Conservation (phyloP, 2,329 filamentous ascomycete species). For the Phialophora expanda region DNA sequence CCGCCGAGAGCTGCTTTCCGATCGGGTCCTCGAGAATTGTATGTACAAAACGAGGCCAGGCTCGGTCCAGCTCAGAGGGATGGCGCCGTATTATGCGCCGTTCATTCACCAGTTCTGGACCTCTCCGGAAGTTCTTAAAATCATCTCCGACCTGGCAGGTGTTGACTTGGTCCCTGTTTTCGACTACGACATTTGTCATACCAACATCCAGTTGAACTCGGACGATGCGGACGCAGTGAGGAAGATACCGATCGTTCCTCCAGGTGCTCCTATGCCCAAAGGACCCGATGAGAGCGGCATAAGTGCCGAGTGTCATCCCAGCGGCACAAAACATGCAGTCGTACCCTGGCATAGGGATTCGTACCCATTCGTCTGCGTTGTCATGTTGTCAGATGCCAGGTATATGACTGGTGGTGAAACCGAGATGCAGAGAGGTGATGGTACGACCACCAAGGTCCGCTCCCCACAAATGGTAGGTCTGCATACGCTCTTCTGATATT, state of each 20-base stretch:
- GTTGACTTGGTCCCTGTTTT: constrained; percentile 62
- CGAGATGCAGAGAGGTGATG: constrained; percentile 60
- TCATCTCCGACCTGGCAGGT: constrained; percentile 61
- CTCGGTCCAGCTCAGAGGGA: constrained; percentile 57
- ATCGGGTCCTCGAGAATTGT: constrained; percentile 61
- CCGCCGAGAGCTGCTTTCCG: constrained; percentile 62
- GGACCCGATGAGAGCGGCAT: background rate
- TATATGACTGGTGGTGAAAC: constrained; percentile 61
- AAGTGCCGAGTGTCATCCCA: background rate
- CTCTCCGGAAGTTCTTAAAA: constrained; percentile 58
- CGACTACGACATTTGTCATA: constrained; percentile 63
- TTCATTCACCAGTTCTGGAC: constrained; percentile 66
- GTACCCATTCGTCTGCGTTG: constrained; percentile 36
- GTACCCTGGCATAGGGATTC: constrained; percentile 55
- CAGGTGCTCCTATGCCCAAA: constrained; percentile 20
- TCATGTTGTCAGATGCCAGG: constrained; percentile 48
- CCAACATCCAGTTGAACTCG: constrained; percentile 58
- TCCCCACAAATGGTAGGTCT: constrained; percentile 49
- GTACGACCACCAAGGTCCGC: constrained; percentile 51
- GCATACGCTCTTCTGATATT: background rate
- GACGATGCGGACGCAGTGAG: constrained; percentile 23
- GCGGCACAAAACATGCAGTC: constrained; percentile 42
- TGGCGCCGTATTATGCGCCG: constrained; percentile 61
- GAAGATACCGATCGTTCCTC: constrained; percentile 29
- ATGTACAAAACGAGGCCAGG: constrained; percentile 61